Base-by-base conservation (phyloP, 768 basidiomycete species). In the Lepiota venenata region DNA sequence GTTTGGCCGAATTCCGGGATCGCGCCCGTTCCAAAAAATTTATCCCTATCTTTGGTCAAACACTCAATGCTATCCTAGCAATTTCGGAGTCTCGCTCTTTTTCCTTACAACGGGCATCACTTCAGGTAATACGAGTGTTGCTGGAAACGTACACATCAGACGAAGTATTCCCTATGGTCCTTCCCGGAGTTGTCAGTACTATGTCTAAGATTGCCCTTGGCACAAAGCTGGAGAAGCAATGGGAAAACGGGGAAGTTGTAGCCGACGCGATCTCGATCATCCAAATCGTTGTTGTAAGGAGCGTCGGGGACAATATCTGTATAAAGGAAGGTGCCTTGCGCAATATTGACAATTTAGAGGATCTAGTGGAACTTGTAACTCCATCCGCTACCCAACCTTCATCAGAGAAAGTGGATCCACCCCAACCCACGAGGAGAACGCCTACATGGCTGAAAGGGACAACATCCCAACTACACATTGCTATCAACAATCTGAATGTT, bases 161-260 rank as follows among this genome's bases (percentile, higher is more conserved):
- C 38, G 58, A 70, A 41, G 58, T 82, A 3, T 52, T 77, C 18
- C 86, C 87, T 8, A 83, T 88, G 11, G 74, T 98, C 22, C 72
- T 98, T 25, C 95, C 95, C 1, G 95, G 95, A 1, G 78, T 88
- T 29, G 79, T 92, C 56, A 94, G 91, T 61, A 68, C 78, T 15
- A 87, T 88, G 81, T 80, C 80, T 25, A 91, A 86, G 62, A 67
- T 92, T 12, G 79, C 87, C 4, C 74, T 89, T 1, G 87, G 82
- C 9, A 66, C 69, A 15, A 69, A 74, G 4, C 68, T 73, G 22
- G 70, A 66, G 25, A 87, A 82, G 63, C 82, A 82, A 20, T 92
- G 88, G 85, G 79, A 85, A 7, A 85, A 82, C 57, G 88, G 90
- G 5, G 85, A 87, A 18, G 72, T 77, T 25, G 87, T 89, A 32